Percentiles rank a stretch among this genome's conserved stretches.
phyloP scores from a whole-genome alignment of 2,329 filamentous ascomycete species.

The Penicillium sp. region DNA sequence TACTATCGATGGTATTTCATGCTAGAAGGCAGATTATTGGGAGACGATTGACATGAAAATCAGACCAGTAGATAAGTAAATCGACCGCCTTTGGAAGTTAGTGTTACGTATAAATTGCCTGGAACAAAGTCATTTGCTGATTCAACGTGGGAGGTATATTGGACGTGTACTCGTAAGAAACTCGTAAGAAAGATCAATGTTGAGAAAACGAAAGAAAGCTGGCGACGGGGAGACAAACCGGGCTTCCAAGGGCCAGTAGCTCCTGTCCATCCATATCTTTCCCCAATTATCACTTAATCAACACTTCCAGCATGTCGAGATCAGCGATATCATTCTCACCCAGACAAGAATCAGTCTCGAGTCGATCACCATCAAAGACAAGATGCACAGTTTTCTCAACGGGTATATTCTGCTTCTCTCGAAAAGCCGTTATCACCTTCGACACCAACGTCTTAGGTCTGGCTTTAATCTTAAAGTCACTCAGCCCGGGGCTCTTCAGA shows the following conservation, averaged over 20 bases:
- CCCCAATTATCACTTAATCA: constrained; percentile 57
- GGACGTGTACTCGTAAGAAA: not conserved
- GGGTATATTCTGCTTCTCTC: constrained; percentile 59
- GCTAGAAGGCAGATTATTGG: not conserved
- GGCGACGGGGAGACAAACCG: constrained; percentile 1
- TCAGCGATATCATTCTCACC: constrained; percentile 75
- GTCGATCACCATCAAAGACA: constrained; percentile 75
- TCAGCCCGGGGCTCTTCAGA: constrained; percentile 58
- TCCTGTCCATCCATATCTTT: not conserved
- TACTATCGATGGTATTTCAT: not conserved
- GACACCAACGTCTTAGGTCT: constrained; percentile 61
- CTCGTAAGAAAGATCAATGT: not conserved
- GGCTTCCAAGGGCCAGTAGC: constrained; percentile 3
- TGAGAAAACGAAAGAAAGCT: too few species aligned
- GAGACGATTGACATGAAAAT: not conserved
- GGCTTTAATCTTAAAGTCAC: constrained; percentile 58
- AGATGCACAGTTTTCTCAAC: constrained; percentile 64
- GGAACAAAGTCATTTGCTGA: constrained; percentile 3
- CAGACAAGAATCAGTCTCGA: constrained; percentile 67
- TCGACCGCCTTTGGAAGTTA: not conserved
- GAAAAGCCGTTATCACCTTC: constrained; percentile 68
- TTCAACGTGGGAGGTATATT: not conserved
- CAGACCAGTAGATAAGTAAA: not conserved
- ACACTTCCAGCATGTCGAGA: constrained; percentile 76
- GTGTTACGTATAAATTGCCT: not conserved